Percentiles rank a stretch among this genome's conserved stretches.
These are phyloP conservation scores for Talaromyces trachyspermus DNA, from an alignment of 495 filamentous ascomycete species.

Conservation along the genomic window DNA sequence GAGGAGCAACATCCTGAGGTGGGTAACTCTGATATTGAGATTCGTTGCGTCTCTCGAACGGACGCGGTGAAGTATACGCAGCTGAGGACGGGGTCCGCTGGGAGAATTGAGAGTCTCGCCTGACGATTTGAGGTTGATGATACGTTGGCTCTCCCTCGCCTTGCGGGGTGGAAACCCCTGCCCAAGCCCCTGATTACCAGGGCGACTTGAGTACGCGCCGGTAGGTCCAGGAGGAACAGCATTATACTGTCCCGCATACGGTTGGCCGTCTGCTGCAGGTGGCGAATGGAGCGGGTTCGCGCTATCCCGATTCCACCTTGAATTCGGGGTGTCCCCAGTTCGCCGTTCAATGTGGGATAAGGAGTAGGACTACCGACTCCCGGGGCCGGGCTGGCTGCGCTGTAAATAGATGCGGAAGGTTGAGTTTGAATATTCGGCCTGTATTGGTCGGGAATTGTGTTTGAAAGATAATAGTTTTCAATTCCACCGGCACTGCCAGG, in stretches of 20 bases:
- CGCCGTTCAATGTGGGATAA: conserved; percentile 16
- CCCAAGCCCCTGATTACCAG: conserved; percentile 16
- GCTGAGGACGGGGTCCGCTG: conserved; percentile 6
- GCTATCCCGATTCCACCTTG: conserved; percentile 11
- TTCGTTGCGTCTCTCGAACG: conserved; percentile 15
- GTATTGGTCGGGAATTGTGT: conserved; percentile 42
- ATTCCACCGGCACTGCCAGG: conserved; percentile 45
- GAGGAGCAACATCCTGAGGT: conserved; percentile 20
- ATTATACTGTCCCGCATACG: conserved; percentile 17
- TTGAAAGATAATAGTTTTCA: conserved; percentile 77
- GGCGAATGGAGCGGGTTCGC: conserved; percentile 22
- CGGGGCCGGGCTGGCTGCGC: conserved; percentile 20
- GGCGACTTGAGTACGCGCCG: conserved; percentile 23
- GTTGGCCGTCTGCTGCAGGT: conserved; percentile 6
- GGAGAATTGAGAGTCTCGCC: conserved; percentile 27
- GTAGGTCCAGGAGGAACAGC: conserved; percentile 17
- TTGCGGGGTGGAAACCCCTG: conserved; percentile 16
- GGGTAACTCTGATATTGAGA: conserved; percentile 22
- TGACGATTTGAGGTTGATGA: conserved; percentile 17
- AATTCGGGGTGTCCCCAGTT: conserved; percentile 12
- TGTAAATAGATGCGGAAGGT: conserved; percentile 15
- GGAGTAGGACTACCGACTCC: conserved; percentile 6
- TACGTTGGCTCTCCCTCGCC: conserved; percentile 26
- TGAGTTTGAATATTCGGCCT: conserved; percentile 11
- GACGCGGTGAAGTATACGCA: not conserved